Conservation (phyloP, 2,329 filamentous ascomycete species). For the Monilinia fructicola region DNA sequence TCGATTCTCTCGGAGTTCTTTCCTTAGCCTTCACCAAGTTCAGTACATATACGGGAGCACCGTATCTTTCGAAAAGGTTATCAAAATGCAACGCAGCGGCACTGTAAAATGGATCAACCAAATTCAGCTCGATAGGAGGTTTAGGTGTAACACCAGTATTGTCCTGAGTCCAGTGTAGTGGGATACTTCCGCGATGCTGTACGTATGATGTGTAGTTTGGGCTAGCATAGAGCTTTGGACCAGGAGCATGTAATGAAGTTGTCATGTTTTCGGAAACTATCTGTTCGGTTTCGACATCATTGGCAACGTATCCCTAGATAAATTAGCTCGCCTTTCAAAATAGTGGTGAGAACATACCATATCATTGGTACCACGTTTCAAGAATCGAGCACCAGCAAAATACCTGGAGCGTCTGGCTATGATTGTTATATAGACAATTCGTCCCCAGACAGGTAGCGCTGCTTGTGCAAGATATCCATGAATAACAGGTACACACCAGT, state of each 20-base stretch:
- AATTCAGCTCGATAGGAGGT: slow-evolving; percentile 89
- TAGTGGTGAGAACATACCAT: slow-evolving; percentile 46
- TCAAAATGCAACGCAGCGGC: slow-evolving; percentile 94
- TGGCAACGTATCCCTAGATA: slow-evolving; percentile 79
- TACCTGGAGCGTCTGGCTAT: slow-evolving; percentile 89
- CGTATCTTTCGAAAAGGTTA: slow-evolving; percentile 89
- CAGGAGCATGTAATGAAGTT: slow-evolving; percentile 92
- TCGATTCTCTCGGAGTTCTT: slow-evolving; percentile 85
- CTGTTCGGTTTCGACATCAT: slow-evolving; percentile 98
- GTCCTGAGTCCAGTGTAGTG: slow-evolving; percentile 96
- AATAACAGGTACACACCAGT: slow-evolving; percentile 95
- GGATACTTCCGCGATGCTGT: slow-evolving; percentile 94
- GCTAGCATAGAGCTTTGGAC: slow-evolving; percentile 79
- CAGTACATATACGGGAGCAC: slow-evolving; percentile 84
- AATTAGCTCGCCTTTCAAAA: slow-evolving; percentile 23
- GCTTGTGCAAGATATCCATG: slow-evolving; percentile 96
- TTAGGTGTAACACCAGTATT: slow-evolving; percentile 94
- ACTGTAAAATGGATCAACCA: slow-evolving; percentile 95
- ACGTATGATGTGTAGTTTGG: slow-evolving; percentile 95
- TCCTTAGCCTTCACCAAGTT: slow-evolving; percentile 91
- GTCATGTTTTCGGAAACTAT: slow-evolving; percentile 94
- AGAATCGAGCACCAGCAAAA: slow-evolving; percentile 89
- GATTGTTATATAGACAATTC: slow-evolving; percentile 86
- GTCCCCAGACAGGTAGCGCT: slow-evolving; percentile 79
- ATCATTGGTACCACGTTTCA: slow-evolving; percentile 94